Evolutionary conservation across 2,329 filamentous ascomycete species (phyloP), one percentile per base, ranked within the genome.

Genomic region (Eutypella sp.): DNA sequence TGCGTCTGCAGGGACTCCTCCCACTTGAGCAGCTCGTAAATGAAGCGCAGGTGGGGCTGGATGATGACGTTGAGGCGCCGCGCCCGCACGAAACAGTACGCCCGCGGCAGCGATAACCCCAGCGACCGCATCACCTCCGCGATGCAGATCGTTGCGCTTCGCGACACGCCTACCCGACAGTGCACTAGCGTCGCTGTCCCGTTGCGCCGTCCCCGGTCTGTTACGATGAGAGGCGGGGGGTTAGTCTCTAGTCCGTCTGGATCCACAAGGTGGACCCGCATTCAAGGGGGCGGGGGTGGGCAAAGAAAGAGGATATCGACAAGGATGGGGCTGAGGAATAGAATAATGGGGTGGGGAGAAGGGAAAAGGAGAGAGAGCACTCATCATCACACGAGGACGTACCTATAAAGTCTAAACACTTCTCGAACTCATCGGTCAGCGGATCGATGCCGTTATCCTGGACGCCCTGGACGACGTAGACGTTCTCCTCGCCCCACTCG

Each of bases 361-460:
- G 40, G 40, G 31, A 41, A 19, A 29, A 33, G 16, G 43, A 46
- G 7, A 33, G 4, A 39, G 23, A 34, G 31, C 31, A 15, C 31
- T 9, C n/a, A 8, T 34, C 31, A 6, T 15, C 31, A 16, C 15
- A 27, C 24, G 40, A 34, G 43, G 44, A 73, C 87, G 66, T 71
- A 96, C 92, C 86, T 64, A 99, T 96, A 59, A 97, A 99, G 23
- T 87, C 82, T 39, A 99, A 74, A 61, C 92, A 97, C 33, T 85
- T 77, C 56, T 83, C 79, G 66, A 97, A 95, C 55, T 96, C 87
- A 27, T 86, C 80, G 25, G 84, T 95, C 57, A 99, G 70, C 4
- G 91, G 86, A 66, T 99, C 93, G 50, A 97, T 93, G 4, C 93
- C 93, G 60, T 99, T 99, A 61, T 99, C 93, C 62, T 97, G 93